Evolutionary conservation across 805 yeast genomes (phyloP).

Genomic region (Jamesozyma jinghongensis): DNA sequence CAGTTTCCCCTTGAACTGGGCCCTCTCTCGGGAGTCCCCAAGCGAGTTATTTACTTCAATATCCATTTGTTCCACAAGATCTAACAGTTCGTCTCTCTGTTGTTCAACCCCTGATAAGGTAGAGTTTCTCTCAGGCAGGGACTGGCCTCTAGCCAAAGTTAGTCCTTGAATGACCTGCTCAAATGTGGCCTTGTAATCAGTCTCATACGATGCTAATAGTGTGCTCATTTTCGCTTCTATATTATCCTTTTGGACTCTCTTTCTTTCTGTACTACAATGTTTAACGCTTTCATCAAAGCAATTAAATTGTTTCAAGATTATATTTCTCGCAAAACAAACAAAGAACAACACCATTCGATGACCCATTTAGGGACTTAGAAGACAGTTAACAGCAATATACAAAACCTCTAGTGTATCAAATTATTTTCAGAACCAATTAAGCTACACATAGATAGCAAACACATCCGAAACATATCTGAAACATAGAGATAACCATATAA

Average conservation of each 20-base stretch:
- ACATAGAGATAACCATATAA: constrained; percentile 1
- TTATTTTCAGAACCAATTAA: too few relatives aligned
- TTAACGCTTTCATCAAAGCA: background rate
- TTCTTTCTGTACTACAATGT: background rate
- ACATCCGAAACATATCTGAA: background rate
- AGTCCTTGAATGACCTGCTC: constrained; percentile 20
- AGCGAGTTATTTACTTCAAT: constrained; percentile 75
- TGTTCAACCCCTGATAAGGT: constrained; percentile 23
- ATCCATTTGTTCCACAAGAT: constrained; percentile 76
- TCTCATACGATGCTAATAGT: constrained; percentile 29
- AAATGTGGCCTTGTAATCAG: constrained; percentile 30
- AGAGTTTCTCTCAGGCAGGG: constrained; percentile 17
- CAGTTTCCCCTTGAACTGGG: constrained; percentile 63
- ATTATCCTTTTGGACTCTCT: background rate
- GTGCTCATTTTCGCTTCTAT: constrained; percentile 15
- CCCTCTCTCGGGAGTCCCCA: constrained; percentile 34
- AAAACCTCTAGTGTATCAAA: too few relatives aligned
- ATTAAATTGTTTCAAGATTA: too few relatives aligned
- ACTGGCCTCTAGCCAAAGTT: constrained; percentile 13
- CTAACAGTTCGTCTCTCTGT: constrained; percentile 33
- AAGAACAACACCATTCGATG: too few relatives aligned
- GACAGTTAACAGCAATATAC: too few relatives aligned
- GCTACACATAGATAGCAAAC: background rate
- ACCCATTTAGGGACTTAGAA: too few relatives aligned
- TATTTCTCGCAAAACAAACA: too few relatives aligned